phyloP scores from a whole-genome alignment of 331 rosid genomes.

The Rosa hybrid region DNA sequence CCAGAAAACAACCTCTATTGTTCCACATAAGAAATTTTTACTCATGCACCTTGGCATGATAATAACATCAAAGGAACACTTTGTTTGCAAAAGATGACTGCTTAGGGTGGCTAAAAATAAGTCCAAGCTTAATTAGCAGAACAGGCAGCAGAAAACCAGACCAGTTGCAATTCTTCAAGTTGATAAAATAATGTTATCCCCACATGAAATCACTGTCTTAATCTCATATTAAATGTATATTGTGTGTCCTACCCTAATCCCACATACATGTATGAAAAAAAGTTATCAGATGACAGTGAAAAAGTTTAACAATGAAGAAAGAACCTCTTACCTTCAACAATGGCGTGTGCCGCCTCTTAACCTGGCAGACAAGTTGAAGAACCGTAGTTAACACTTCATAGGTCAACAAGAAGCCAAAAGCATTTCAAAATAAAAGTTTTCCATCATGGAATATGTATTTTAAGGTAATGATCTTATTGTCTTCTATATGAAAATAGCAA shows the following conservation, averaged over 20 bases:
- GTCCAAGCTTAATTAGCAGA: background rate
- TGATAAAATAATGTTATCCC: background rate
- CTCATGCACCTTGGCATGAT: background rate
- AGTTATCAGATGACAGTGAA: slow-evolving; percentile 6
- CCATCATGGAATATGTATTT: background rate
- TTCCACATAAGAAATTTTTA: background rate
- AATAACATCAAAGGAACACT: background rate
- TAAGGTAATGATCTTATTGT: background rate
- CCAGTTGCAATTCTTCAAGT: background rate
- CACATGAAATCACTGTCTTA: background rate
- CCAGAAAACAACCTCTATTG: too few species aligned
- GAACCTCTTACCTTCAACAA: slow-evolving; percentile 68
- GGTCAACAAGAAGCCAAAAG: background rate
- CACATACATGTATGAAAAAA: background rate
- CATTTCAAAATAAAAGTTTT: background rate
- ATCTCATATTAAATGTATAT: background rate
- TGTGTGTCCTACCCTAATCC: background rate
- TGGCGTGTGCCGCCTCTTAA: slow-evolving; percentile 77
- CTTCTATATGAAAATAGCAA: background rate
- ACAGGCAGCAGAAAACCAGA: background rate
- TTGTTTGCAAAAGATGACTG: background rate
- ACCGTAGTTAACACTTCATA: slow-evolving; percentile 18
- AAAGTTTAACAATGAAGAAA: slow-evolving; percentile 15
- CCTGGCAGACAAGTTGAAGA: slow-evolving; percentile 54
- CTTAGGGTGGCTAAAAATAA: background rate